Base-by-base conservation (phyloP, 192 early-diverging fungal genomes). In the Podila clonocystis region DNA sequence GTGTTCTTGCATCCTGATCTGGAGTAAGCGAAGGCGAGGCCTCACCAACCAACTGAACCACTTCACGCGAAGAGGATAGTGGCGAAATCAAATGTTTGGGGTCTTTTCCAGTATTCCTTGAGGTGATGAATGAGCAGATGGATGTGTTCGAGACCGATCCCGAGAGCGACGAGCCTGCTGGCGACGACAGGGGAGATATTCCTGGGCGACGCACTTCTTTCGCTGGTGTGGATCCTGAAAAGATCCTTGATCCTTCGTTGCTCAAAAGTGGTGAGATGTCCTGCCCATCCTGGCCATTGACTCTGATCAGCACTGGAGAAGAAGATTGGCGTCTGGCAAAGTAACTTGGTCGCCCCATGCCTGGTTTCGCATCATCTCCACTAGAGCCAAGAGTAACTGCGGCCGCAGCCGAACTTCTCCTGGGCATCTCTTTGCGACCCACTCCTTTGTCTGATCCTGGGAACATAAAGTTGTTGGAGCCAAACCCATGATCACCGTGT, bases 381-480 rank as follows among this genome's bases (percentile, higher is more conserved):
- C 63, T 19, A 58, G 11, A 15, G 69, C 9, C 9, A 22, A 58
- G 36, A 2, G 63, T 59, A 4, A 72, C 63, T 5, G 65, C 65
- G 33, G 76, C 76, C 55, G 76, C 64, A 3, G 76, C 76, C 12
- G 76, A 79, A 24, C 76, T 79, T 26, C 76, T 57, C 11, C 76
- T 50, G 6, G 69, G 76, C 9, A 62, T 29, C 38, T 48, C 63
- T 9, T 26, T 20, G 45, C 38, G 65, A 3, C 9, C 24, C 8
- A 19, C 13, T 5, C 17, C 19, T 3, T 22, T 58, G 8, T 55
- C 52, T 2, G 52, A 5, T 9, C n/a, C 52, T 24, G 52, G 52
- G 52, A 55, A 55, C 5, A 55, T 22, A 26, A 55, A 55, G 8
- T n/a, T 24, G 19, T 5, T 55, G 52, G 52, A 26, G 33, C 58